A percentile compares a stretch with the other conserved stretches of the same genome.
Evolutionary conservation across 305 asterid species (phyloP).

Genomic region (Fraxinus greggii): DNA sequence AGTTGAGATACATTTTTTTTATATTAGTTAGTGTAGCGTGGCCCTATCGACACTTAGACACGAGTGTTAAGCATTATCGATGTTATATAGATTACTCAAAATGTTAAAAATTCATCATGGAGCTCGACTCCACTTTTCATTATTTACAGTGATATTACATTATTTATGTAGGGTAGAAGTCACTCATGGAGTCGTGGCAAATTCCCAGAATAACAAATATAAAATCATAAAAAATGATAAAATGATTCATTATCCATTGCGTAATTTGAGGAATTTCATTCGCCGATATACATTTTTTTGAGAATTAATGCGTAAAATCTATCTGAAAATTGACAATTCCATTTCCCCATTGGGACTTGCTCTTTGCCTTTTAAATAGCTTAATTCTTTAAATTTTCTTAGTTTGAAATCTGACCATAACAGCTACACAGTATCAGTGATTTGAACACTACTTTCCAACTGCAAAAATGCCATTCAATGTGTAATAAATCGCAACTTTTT

Average conservation of each 20-base stretch:
- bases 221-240: background rate
- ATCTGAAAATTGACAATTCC: background rate
- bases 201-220: conserved; percentile 7
- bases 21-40: too few relatives aligned
- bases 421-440: background rate
- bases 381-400: too few relatives aligned
- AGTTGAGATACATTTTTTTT: too few relatives aligned
- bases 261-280: background rate
- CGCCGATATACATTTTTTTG: background rate
- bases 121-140: background rate
- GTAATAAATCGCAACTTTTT: too few relatives aligned
- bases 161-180: background rate
- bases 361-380: background rate
- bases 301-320: background rate
- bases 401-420: background rate
- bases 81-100: too few relatives aligned
- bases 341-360: background rate
- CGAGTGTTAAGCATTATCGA: background rate
- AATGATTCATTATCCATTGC: background rate
- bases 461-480: background rate
- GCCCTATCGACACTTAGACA: background rate
- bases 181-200: too few relatives aligned
- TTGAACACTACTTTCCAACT: background rate
- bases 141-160: background rate
- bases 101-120: background rate